Conservation (phyloP, 129 eudicot species). For the Kitagawia praeruptora region DNA sequence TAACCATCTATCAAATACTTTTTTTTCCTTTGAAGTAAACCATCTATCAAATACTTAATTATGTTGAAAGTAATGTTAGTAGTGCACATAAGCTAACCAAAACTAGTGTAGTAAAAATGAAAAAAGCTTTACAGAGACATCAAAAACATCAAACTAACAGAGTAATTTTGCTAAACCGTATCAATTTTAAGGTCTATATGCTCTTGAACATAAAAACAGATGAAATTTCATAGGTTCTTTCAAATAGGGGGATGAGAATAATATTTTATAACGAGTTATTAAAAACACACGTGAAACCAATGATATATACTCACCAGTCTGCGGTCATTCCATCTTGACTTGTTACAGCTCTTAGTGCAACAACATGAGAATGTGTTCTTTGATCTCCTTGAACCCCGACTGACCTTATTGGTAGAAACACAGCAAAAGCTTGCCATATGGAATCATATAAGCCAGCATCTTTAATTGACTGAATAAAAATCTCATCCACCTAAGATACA, state of each 20-base stretch:
- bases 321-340: constrained; percentile 99
- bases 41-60: background rate
- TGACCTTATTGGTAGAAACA: constrained; percentile 57
- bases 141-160: background rate
- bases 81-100: background rate
- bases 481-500: constrained; percentile 65
- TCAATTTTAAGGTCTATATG: background rate
- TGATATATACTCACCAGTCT: constrained; percentile 48
- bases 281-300: background rate
- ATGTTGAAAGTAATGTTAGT: background rate
- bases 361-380: constrained; percentile 78
- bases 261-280: background rate
- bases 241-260: background rate
- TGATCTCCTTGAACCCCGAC: constrained; percentile 99
- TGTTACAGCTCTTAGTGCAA: constrained; percentile 88
- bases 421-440: constrained; percentile 99
- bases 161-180: background rate
- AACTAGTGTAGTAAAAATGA: background rate
- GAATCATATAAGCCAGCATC: constrained; percentile 86
- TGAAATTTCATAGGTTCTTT: background rate
- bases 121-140: background rate
- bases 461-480: constrained; percentile 75
- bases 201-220: background rate
- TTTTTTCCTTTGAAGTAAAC: too few relatives aligned
- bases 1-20: background rate